These are phyloP conservation scores for Puya raimondii DNA, from an alignment of 176 grass and related monocot genomes.

Conservation along the genomic window DNA sequence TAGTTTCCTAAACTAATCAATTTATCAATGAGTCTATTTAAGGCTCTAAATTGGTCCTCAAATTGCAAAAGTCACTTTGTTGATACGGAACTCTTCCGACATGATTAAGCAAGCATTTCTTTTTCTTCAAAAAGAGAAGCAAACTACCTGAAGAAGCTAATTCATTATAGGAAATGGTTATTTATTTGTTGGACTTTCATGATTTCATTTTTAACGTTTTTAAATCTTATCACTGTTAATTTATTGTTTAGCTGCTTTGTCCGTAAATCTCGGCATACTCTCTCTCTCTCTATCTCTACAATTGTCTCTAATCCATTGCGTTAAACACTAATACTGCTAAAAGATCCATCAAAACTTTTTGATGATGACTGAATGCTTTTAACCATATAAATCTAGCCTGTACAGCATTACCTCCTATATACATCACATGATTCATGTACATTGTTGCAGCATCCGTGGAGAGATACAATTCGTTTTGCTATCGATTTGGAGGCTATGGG, in stretches of 20 bases:
- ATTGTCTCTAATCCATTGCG: too few species aligned
- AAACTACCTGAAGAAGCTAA: too few species aligned
- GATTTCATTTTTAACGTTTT: neutral
- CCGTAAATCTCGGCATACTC: too few species aligned
- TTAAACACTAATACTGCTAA: too few species aligned
- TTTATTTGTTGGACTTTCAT: too few species aligned
- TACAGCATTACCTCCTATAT: neutral
- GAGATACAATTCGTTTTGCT: conserved; percentile 56
- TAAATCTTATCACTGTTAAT: neutral
- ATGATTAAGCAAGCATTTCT: too few species aligned
- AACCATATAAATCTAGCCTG: neutral
- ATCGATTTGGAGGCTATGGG: conserved; percentile 96
- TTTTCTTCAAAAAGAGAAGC: neutral
- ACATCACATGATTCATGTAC: conserved; percentile 13
- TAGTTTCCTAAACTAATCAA: conserved; percentile 5
- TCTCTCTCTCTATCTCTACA: too few species aligned
- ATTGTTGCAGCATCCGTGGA: conserved; percentile 74
- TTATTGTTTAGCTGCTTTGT: neutral
- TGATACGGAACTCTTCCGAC: too few species aligned
- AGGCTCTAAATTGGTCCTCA: neutral
- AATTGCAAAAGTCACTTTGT: too few species aligned
- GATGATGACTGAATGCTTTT: neutral
- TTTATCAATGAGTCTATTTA: neutral
- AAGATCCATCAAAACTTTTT: too few species aligned
- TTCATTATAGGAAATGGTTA: too few species aligned